Base-by-base conservation (phyloP, 306 rosid species). In the Vigna unguiculata region DNA sequence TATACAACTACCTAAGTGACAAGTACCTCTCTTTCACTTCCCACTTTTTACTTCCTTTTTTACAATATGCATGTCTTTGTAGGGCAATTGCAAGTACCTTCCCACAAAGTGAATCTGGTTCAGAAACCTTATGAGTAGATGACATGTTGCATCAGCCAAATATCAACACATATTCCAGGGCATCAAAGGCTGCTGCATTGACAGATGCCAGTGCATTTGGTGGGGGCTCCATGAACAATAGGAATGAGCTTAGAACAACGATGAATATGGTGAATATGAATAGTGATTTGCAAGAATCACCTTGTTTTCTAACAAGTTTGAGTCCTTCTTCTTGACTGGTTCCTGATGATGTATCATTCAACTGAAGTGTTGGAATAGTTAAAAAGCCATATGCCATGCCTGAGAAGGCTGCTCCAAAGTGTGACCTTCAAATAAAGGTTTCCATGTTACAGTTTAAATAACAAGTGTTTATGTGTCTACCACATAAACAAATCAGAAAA, bases 351-450 rank as follows among this genome's bases (percentile, higher is more conserved):
- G 92, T 66, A 69, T 89, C 88, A n/a, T 75, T 85, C 55, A 91
- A 43, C 77, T 83, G 86, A 77, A 90, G 76, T 14, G 85, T 61
- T 21, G 97, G 92, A 46, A 90, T 85, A 10, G 93, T 85, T 60
- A 95, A 71, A 69, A 82, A 83, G 10, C 95, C 95, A 60, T 82
- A 95, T 38, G 91, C 84, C 87, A 89, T 83, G 2, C 98, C 98
- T 3, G 88, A 85, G 62, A 90, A 75, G 24, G 92, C 86, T 62
- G 98, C 93, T 49, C 93, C 96, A 62, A 87, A 81, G 68, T 92
- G 98, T 41, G 93, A 65, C 98, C 97, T 95, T 52, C 85, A 66
- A 49, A 53, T 67, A 49, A 71, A 59, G 20, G 64, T 73, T 60
- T 54, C 49, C 0, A 7, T n/a, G n/a, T n/a, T n/a, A n/a, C n/a